A percentile compares a stretch with the other conserved stretches of the same genome.
Conservation (phyloP, 2,329 filamentous ascomycete species). For the Fusarium brevicatenulatum region DNA sequence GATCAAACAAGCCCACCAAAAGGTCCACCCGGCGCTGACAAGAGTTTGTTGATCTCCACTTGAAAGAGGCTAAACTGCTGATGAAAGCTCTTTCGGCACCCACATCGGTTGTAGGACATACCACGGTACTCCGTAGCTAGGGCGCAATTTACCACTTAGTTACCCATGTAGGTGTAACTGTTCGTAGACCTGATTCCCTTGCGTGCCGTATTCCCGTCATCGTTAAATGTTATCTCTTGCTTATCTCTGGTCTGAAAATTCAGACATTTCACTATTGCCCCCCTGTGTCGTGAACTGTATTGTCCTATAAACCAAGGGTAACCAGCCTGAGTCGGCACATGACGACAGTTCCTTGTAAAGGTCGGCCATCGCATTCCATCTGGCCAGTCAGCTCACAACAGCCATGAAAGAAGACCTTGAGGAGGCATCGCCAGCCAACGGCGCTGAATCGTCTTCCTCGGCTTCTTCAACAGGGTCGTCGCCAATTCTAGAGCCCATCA, state of each 20-base stretch:
- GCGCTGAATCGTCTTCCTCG: constrained; percentile 22
- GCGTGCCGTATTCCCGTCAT: constrained; percentile 17
- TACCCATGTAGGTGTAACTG: constrained; percentile 2
- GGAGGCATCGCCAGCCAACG: constrained; percentile 27
- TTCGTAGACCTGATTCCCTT: constrained; percentile 11
- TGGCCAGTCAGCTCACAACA: not conserved
- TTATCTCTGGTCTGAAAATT: not conserved
- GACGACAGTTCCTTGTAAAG: constrained; percentile 20
- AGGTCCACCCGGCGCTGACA: constrained; percentile 21
- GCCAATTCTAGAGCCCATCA: constrained; percentile 42
- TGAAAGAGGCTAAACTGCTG: constrained; percentile 2
- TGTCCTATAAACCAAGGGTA: not conserved
- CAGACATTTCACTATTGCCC: not conserved
- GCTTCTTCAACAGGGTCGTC: constrained; percentile 31
- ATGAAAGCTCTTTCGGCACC: not conserved
- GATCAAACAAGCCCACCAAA: constrained; percentile 1
- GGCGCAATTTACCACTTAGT: constrained; percentile 13
- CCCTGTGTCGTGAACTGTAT: not conserved
- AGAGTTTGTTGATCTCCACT: constrained; percentile 33
- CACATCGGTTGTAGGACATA: not conserved
- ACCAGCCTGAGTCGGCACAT: not conserved
- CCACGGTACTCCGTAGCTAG: not conserved
- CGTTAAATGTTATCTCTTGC: not conserved
- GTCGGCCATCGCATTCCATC: constrained; percentile 2
- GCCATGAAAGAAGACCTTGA: constrained; percentile 38